Conservation (phyloP, 371 early-diverging fungal genomes). For the Encephalitozoon romaleae region DNA sequence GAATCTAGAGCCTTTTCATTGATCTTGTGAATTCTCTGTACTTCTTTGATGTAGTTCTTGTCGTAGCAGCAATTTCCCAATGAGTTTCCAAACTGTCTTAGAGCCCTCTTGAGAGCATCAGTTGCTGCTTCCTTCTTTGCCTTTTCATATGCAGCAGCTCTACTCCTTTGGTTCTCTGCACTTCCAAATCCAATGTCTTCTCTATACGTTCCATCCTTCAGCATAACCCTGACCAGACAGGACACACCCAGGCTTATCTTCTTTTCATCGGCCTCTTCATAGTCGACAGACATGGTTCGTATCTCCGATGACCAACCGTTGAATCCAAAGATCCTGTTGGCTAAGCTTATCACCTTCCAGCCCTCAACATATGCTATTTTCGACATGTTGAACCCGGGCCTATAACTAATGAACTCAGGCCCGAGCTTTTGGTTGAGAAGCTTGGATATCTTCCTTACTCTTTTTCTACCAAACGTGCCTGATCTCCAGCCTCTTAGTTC, state of each 20-base stretch:
- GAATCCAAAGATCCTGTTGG: constrained; percentile 91
- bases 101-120: constrained; percentile 81
- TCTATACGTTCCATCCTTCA: constrained; percentile 79
- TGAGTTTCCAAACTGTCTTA: constrained; percentile 80
- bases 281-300: constrained; percentile 69
- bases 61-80: constrained; percentile 89
- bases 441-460: constrained; percentile 36
- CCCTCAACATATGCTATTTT: constrained; percentile 79
- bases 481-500: not conserved
- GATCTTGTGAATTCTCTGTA: constrained; percentile 57
- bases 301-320: constrained; percentile 85
- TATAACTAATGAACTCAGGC: constrained; percentile 65
- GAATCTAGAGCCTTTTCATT: constrained; percentile 13
- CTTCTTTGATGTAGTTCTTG: constrained; percentile 67
- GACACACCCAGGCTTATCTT: constrained; percentile 68
- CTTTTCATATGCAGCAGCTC: constrained; percentile 75
- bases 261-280: constrained; percentile 63
- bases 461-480: not conserved
- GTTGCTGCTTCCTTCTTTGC: constrained; percentile 89
- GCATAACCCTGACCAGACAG: constrained; percentile 72
- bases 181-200: constrained; percentile 83
- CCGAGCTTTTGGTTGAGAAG: constrained; percentile 62
- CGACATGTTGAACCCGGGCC: constrained; percentile 53
- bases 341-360: constrained; percentile 72
- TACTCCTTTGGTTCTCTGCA: constrained; percentile 71